Evolutionary conservation across 2,329 filamentous ascomycete species (phyloP).

Genomic region (Colletotrichum sansevieriae): DNA sequence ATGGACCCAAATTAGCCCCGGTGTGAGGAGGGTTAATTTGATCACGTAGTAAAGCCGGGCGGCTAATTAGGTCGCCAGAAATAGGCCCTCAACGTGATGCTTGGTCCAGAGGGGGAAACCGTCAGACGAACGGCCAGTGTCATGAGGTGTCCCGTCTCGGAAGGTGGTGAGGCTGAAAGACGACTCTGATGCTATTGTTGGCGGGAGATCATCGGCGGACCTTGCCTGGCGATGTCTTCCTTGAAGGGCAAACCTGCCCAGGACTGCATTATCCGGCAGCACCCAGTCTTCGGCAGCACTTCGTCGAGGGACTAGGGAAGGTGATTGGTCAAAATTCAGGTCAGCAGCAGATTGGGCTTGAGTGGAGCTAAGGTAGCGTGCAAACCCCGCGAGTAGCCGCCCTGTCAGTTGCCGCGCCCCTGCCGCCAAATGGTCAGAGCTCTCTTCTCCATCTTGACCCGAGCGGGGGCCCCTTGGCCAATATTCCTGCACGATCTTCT

Average conservation of each 20-base stretch:
- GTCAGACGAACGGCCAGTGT: slow-evolving; percentile 22
- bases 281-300: background rate
- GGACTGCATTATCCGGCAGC: too few species aligned
- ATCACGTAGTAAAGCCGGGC: slow-evolving; percentile 38
- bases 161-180: slow-evolving; percentile 16
- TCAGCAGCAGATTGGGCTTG: background rate
- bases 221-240: slow-evolving; percentile 32
- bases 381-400: slow-evolving; percentile 39
- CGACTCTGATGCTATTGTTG: slow-evolving; percentile 3
- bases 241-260: slow-evolving; percentile 11
- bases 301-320: background rate
- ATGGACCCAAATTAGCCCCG: slow-evolving; percentile 47
- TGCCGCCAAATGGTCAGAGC: slow-evolving; percentile 40
- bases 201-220: slow-evolving; percentile 39
- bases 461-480: slow-evolving; percentile 44
- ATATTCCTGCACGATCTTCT: slow-evolving; percentile 49
- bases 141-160: slow-evolving; percentile 30
- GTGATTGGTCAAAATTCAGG: slow-evolving; percentile 18
- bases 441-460: background rate
- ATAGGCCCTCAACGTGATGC: slow-evolving; percentile 23
- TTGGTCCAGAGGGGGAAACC: slow-evolving; percentile 3
- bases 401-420: slow-evolving; percentile 35
- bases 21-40: slow-evolving; percentile 39
- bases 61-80: slow-evolving; percentile 40
- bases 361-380: slow-evolving; percentile 8